phyloP scores from a whole-genome alignment of 169 alveolate species.

The Cyclospora cayetanensis region DNA sequence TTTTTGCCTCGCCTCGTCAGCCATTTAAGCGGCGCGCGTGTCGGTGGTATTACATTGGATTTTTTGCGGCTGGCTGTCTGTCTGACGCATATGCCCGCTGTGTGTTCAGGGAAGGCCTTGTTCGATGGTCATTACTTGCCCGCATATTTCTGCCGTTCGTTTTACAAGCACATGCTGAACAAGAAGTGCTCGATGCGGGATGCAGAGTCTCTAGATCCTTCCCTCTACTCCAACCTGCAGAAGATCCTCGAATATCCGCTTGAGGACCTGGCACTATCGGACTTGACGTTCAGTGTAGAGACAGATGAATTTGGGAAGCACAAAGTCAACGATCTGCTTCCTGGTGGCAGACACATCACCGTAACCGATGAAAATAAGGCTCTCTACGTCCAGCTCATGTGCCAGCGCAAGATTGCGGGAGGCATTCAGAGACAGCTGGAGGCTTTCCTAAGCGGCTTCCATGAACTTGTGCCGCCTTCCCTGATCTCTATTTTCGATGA shows the following conservation, averaged over 20 bases:
- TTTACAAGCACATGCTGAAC: constrained; percentile 98
- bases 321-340: constrained; percentile 94
- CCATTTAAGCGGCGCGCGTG: too few species aligned
- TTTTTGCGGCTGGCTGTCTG: too few species aligned
- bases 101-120: constrained; percentile 88
- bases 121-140: constrained; percentile 96
- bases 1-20: too few species aligned
- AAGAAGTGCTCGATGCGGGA: constrained; percentile 96
- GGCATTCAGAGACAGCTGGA: constrained; percentile 95
- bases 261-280: constrained; percentile 88
- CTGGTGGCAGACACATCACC: constrained; percentile 93
- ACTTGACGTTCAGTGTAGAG: constrained; percentile 90
- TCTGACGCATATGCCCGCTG: too few species aligned
- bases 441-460: constrained; percentile 97
- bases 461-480: constrained; percentile 96
- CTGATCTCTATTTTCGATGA: constrained; percentile 96
- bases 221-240: constrained; percentile 94
- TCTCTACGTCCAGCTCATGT: constrained; percentile 94
- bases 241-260: constrained; percentile 94
- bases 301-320: constrained; percentile 96
- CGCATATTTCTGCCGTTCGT: constrained; percentile 98
- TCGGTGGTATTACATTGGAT: too few species aligned
- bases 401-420: constrained; percentile 95
- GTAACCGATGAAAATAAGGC: constrained; percentile 77
- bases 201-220: constrained; percentile 98